phyloP scores from a whole-genome alignment of 164 flowering plant genomes.

The Sedum album region DNA sequence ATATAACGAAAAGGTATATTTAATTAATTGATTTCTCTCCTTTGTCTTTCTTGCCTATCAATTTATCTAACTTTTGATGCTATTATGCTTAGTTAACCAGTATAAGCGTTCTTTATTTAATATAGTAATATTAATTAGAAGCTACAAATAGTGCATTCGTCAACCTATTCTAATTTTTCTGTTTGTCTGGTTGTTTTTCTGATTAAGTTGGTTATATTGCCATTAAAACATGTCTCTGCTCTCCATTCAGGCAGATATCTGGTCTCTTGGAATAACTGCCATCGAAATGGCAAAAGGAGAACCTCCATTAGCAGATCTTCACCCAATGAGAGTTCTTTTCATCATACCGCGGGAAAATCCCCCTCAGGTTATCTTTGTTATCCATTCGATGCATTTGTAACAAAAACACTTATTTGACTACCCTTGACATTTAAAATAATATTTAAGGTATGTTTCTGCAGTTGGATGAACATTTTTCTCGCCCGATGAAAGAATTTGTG shows the following conservation, averaged over 20 bases:
- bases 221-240: constrained; percentile 1
- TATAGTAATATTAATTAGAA: neutral
- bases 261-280: constrained; percentile 98
- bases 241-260: constrained; percentile 86
- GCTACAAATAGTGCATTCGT: neutral
- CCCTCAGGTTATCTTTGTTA: constrained; percentile 63
- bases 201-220: neutral
- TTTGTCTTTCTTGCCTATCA: neutral
- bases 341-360: constrained; percentile 98
- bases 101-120: no score
- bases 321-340: constrained; percentile 99
- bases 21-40: neutral
- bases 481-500: constrained; percentile 94
- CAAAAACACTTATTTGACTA: neutral
- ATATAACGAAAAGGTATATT: constrained; percentile 83
- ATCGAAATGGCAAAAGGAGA: constrained; percentile 99
- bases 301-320: constrained; percentile 97
- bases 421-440: neutral
- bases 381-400: neutral
- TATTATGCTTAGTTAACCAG: neutral
- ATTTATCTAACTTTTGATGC: no score
- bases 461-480: constrained; percentile 98
- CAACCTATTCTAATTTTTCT: neutral
- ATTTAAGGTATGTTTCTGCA: constrained; percentile 23
- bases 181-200: neutral